Conservation (phyloP, 345 rosid species). For the Barbarea vulgaris region DNA sequence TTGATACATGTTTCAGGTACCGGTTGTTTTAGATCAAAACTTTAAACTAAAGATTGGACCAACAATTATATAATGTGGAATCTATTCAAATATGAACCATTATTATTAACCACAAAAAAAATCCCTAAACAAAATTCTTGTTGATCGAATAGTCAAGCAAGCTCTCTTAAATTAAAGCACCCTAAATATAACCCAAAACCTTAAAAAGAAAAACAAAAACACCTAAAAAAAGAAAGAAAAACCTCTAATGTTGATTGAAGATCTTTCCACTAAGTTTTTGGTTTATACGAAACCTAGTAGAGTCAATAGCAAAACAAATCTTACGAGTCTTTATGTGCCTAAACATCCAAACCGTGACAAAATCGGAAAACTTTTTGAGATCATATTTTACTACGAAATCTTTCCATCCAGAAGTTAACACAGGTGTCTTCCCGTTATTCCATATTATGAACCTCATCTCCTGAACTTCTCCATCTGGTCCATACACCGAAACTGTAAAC, state of each 20-base stretch:
- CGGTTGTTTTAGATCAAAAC: slow-evolving; percentile 9
- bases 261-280: not conserved
- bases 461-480: not conserved
- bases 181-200: not conserved
- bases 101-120: no score
- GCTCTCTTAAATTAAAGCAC: no score
- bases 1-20: not conserved
- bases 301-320: slow-evolving; percentile 20
- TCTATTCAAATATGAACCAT: not conserved
- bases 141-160: no score
- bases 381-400: not conserved
- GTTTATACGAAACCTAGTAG: not conserved
- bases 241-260: not conserved
- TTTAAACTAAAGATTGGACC: slow-evolving; percentile 1
- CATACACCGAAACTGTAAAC: slow-evolving; percentile 12
- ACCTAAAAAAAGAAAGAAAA: not conserved
- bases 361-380: not conserved
- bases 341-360: slow-evolving; percentile 30
- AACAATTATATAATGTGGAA: slow-evolving; percentile 9
- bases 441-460: slow-evolving; percentile 22
- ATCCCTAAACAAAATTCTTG: no score
- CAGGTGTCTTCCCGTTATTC: not conserved
- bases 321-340: not conserved
- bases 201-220: not conserved
- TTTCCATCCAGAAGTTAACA: slow-evolving; percentile 20